Evolutionary conservation across 2,329 filamentous ascomycete species (phyloP), one percentile per base, ranked within the genome.

Genomic region (Aspergillus sp.): DNA sequence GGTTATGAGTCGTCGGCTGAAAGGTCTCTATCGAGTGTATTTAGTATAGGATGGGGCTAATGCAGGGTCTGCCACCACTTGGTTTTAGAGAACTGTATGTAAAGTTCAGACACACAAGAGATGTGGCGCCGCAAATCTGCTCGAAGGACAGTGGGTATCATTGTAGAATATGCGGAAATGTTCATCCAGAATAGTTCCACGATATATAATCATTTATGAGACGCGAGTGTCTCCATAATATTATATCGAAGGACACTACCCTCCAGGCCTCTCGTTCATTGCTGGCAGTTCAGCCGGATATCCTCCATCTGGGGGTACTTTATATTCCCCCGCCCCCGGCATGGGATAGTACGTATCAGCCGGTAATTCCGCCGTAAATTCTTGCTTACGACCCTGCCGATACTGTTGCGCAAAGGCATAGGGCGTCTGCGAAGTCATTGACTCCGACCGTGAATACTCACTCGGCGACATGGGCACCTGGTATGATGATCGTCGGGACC

Each of bases 341-440:
- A 21, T n/a, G 15, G 50, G 12, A 25, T 59, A 25, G n/a, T 50
- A 49, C 2, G 41, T 43, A 32, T 55, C 57, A 4, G 57, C 57
- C 1, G 57, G 57, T 9, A 59, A 36, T 21, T 59, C 57, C 1
- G 30, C 57, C 6, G 43, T 32, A 39, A 59, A 48, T 1, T 4
- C 48, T 4, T 19, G 28, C 2, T 41, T 13, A n/a, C 6, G 19
- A 12, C 17, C 7, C 15, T 41, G 43, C 5, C 23, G n/a, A 43
- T 28, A n/a, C 7, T n/a, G 5, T 2, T 10, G 23, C 30, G 23
- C 28, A 19, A 23, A 23, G 1, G 7, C 41, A 12, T 56, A 9
- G 8, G 39, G 21, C 5, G 56, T 28, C 10, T 55, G 52, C 1
- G 54, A 57, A 5, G 23, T 43, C 7, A 58, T 25, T 1, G 56